Evolutionary conservation across 257 asterid species (phyloP).

Genomic region (Solanum medicagineum): DNA sequence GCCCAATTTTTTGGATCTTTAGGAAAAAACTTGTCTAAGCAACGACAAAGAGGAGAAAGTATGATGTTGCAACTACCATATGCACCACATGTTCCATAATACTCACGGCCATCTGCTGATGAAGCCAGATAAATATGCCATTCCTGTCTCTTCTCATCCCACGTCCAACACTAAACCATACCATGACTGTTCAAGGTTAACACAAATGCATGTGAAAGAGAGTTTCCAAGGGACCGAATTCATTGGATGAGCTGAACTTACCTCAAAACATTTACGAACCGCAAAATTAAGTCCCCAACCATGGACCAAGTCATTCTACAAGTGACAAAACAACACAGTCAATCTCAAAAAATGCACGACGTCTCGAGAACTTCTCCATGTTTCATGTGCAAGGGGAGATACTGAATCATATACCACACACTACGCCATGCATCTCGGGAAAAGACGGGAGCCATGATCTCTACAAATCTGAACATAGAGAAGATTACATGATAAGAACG

Average conservation of each 20-base stretch:
- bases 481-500: neutral
- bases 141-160: too few species aligned
- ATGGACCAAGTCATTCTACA: constrained; percentile 85
- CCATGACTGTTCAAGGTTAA: too few species aligned
- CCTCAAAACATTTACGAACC: constrained; percentile 75
- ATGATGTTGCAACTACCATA: too few species aligned
- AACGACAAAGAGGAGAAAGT: too few species aligned
- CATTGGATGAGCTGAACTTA: constrained; percentile 1
- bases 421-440: constrained; percentile 95
- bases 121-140: too few species aligned
- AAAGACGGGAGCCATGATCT: constrained; percentile 94
- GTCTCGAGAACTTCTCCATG: neutral
- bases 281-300: constrained; percentile 97
- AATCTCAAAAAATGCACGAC: neutral
- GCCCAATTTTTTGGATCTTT: too few species aligned
- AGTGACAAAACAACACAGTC: neutral
- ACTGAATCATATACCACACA: constrained; percentile 93
- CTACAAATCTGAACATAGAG: constrained; percentile 53
- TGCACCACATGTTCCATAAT: too few species aligned
- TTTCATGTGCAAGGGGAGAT: neutral
- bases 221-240: neutral
- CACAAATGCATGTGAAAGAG: neutral
- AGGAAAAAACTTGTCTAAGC: too few species aligned
- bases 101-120: too few species aligned
- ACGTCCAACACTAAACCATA: too few species aligned